A percentile compares a stretch with the other conserved stretches of the same genome.
phyloP scores from a whole-genome alignment of 768 basidiomycete species.

The Phaeolepiota aurea region DNA sequence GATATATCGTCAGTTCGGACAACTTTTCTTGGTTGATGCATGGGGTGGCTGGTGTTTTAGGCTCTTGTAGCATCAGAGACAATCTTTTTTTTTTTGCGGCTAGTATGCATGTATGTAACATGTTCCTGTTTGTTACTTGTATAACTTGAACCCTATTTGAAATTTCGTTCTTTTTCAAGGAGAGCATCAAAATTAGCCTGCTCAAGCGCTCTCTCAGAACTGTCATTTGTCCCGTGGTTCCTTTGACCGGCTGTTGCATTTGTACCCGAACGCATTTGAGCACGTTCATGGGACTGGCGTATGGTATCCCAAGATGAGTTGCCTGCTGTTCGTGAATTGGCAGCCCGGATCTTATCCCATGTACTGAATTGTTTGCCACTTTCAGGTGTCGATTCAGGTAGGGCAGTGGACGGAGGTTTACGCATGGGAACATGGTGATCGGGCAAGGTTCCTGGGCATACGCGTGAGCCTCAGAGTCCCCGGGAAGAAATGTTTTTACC shows the following conservation, averaged over 20 bases:
- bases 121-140: slow-evolving; percentile 7
- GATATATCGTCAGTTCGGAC: not conserved
- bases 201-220: slow-evolving; percentile 29
- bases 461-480: no score
- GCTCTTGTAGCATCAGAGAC: no score
- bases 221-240: slow-evolving; percentile 7
- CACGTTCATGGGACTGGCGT: slow-evolving; percentile 47
- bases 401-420: not conserved
- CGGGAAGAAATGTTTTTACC: not conserved
- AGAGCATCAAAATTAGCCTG: slow-evolving; percentile 54
- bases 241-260: slow-evolving; percentile 6
- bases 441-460: no score
- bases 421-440: not conserved
- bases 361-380: slow-evolving; percentile 17
- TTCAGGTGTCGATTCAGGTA: not conserved
- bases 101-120: not conserved
- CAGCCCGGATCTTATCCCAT: slow-evolving; percentile 64
- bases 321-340: slow-evolving; percentile 30
- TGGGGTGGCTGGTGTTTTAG: not conserved
- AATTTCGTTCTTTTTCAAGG: slow-evolving; percentile 47
- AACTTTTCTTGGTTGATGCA: not conserved
- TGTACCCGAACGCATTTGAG: slow-evolving; percentile 8
- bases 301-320: slow-evolving; percentile 63
- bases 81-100: not conserved
- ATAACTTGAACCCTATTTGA: slow-evolving; percentile 10